Conservation (phyloP, 345 rosid genomes). For the Cardiospermum halicacabum region DNA sequence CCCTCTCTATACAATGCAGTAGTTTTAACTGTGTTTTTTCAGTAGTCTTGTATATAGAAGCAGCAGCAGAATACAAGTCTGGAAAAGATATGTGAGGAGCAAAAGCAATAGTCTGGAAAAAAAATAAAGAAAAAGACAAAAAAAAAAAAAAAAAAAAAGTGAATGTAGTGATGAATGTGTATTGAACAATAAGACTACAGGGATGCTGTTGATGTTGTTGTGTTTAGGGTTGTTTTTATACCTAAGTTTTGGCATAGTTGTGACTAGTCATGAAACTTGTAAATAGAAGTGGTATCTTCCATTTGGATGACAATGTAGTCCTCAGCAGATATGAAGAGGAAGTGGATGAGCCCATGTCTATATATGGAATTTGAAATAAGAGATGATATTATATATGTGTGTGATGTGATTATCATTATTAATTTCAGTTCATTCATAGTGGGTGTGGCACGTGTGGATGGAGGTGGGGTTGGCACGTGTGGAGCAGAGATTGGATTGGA, state of each 20-base stretch:
- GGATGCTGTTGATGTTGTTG: background rate
- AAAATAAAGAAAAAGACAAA: no score
- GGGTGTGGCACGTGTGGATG: slow-evolving; percentile 29
- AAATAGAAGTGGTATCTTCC: slow-evolving; percentile 19
- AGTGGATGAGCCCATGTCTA: background rate
- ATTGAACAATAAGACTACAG: slow-evolving; percentile 4
- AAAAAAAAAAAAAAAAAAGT: no score
- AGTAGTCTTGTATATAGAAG: slow-evolving; percentile 21
- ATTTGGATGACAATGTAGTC: slow-evolving; percentile 13
- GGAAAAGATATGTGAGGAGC: slow-evolving; percentile 1
- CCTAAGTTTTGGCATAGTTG: slow-evolving; percentile 26
- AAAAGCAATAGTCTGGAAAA: no score
- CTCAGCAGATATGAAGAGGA: background rate
- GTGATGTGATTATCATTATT: background rate
- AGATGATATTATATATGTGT: background rate
- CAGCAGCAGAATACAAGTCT: slow-evolving; percentile 17
- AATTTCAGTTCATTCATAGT: background rate
- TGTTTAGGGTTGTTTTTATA: slow-evolving; percentile 18
- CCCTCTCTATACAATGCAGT: slow-evolving; percentile 12
- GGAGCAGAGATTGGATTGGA: background rate
- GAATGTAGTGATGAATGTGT: slow-evolving; percentile 15
- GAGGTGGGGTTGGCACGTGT: no score
- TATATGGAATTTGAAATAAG: slow-evolving; percentile 18
- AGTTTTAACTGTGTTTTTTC: slow-evolving; percentile 7
- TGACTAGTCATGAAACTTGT: slow-evolving; percentile 20